Base-by-base conservation (phyloP, 164 flowering plant genomes). In the Stephania yunnanensis region DNA sequence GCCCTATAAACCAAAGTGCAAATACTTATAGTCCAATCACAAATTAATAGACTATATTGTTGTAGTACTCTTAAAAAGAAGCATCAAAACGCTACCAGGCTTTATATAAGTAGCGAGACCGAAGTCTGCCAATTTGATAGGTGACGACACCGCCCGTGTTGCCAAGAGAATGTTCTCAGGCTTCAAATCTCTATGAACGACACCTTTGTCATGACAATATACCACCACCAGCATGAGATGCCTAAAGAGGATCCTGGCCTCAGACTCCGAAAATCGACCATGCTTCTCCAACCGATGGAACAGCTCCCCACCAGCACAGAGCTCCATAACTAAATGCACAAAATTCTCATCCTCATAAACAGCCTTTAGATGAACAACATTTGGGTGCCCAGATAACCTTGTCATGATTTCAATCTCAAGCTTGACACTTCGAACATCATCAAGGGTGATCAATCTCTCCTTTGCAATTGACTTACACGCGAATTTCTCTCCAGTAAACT, bases 221-320 rank as follows among this genome's bases (percentile, higher is more conserved):
- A 74, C 79, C 65, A 88, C 86, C 25, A 87, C 89, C 78, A 78
- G 73, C 86, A 86, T 84, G 42, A 88, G 79, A 73, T 87, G 85
- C 74, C 78, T 75, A 65, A 88, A 86, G 11, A 88, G 72, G 71
- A 79, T 77, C 31, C 78, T 71, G 20, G 89, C 91, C 70, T 84
- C 78, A 2, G 76, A 55, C 80, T 88, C 91, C 6, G 81, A 77
- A 70, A 83, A 85, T 65, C 78, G 81, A 44, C 86, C 87, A 20
- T 86, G 85, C 76, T 86, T 84, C 79, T 83, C 87, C 61, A 87
- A 72, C 75, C 76, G 80, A 66, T 85, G 82, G 64, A 87, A 89
- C 50, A 89, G 86, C 83, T 89, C 89, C 17, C 92, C 92, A 68
- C 92, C 92, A 17, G 89, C 90, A 82, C 92, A 89, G 64, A 88